Percentiles rank a stretch among this genome's conserved stretches.
Conservation (phyloP, 441 rosid species). For the Metrosideros polymorpha region DNA sequence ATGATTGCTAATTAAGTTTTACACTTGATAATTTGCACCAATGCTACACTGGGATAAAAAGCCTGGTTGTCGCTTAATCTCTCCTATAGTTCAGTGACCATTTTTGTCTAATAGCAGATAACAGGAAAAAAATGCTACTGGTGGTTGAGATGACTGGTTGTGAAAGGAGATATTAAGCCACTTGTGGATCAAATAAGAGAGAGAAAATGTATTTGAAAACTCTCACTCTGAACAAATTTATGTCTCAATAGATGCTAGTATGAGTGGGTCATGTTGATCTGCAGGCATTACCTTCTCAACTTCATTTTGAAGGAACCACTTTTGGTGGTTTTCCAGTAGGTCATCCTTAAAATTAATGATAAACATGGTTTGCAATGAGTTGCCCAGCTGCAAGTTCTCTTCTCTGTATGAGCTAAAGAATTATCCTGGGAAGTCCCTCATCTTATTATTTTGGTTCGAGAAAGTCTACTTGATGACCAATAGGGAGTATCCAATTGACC, state of each 20-base stretch:
- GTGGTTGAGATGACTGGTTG: not conserved
- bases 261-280: not conserved
- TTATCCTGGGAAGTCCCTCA: not conserved
- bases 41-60: not conserved
- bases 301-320: not conserved
- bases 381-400: not conserved
- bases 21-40: not conserved
- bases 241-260: not conserved
- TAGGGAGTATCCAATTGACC: not conserved
- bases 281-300: not conserved
- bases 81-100: not conserved
- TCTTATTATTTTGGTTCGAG: not conserved
- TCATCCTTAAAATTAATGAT: not conserved
- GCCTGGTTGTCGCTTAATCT: not conserved
- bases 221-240: not conserved
- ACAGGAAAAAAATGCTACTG: not conserved
- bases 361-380: not conserved
- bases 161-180: not conserved
- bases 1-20: not conserved
- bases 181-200: not conserved
- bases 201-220: not conserved
- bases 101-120: not conserved
- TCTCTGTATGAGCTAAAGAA: not conserved
- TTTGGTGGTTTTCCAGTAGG: not conserved
- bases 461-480: not conserved